Base-by-base conservation (phyloP, 805 yeast species). In the Candida vartiovaarae region DNA sequence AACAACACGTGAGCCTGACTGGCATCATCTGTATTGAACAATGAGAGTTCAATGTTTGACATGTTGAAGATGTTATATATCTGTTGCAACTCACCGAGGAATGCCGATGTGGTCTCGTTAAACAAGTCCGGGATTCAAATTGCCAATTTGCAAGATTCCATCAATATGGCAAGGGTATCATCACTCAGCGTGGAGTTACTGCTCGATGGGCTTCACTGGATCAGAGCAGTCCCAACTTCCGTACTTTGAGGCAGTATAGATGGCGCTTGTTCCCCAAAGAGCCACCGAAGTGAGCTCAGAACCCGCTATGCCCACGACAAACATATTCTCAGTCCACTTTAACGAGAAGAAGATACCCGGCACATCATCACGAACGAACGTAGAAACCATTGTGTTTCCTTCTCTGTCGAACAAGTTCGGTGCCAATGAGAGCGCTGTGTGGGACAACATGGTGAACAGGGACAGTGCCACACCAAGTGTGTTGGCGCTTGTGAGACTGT, bases 211-310 rank as follows among this genome's bases (percentile, higher is more conserved):
- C 35, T 40, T 41, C 2, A 48, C 55, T 4, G 59, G 56, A 25
- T 48, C 45, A 3, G 48, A 11, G 40, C 68, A 63, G 24, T 58
- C 51, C 52, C 57, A 47, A 9, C 57, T 50, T 1, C 60, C 62
- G 42, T 50, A 58, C 32, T 51, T 41, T n/a, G 63, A 50, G 3
- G 56, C 42, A 10, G 54, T 52, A 37, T 59, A 44, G 32, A 60
- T 51, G 15, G 53, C 48, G 24, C 48, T 51, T 20, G 56, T 53
- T 27, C 60, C 47, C 57, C 56, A 50, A 9, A 54, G 42, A 2
- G 39, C 41, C n/a, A 59, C 37, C 2, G 59, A 46, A 5, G 53
- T 28, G 5, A 52, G 20, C 44, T 63, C 66, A 28, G 46, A 33
- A 3, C 36, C 30, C 3, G 46, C 9, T 3, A 54, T 8, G 24